Conservation (phyloP, 306 rosid genomes). For the Medicago arabica region DNA sequence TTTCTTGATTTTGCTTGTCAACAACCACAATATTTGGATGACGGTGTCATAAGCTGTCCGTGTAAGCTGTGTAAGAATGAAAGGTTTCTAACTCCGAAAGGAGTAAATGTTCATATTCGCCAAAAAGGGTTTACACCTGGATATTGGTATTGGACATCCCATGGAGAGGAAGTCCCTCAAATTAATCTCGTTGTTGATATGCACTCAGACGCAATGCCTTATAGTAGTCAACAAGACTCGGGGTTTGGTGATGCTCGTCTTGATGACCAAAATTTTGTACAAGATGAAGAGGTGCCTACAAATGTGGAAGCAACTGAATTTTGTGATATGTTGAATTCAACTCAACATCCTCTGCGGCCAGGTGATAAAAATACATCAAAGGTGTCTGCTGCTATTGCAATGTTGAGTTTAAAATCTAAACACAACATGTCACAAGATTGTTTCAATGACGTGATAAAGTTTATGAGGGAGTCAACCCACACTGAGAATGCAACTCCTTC, state of each 20-base stretch:
- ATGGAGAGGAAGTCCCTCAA: slow-evolving; percentile 15
- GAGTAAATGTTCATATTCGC: slow-evolving; percentile 25
- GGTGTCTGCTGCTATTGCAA: background rate
- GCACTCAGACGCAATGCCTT: background rate
- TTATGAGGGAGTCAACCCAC: background rate
- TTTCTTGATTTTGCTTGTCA: slow-evolving; percentile 32
- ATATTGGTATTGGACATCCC: slow-evolving; percentile 25
- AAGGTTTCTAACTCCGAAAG: background rate
- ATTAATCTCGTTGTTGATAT: background rate
- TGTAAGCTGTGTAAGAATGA: slow-evolving; percentile 33
- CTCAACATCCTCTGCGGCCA: background rate
- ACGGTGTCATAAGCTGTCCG: slow-evolving; percentile 26
- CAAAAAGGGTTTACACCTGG: slow-evolving; percentile 17
- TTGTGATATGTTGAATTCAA: background rate
- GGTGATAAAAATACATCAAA: background rate
- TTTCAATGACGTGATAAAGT: slow-evolving; percentile 8
- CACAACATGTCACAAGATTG: slow-evolving; percentile 26
- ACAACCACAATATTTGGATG: slow-evolving; percentile 4
- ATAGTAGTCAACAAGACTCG: background rate
- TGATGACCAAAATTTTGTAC: background rate
- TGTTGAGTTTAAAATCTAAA: slow-evolving; percentile 24
- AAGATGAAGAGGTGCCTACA: background rate
- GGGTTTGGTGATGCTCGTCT: background rate
- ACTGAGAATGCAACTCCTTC: background rate
- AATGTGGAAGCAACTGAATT: background rate